Evolutionary conservation across 2,329 filamentous ascomycete genomes (phyloP).

Genomic region (Nannizziopsis barbatae): DNA sequence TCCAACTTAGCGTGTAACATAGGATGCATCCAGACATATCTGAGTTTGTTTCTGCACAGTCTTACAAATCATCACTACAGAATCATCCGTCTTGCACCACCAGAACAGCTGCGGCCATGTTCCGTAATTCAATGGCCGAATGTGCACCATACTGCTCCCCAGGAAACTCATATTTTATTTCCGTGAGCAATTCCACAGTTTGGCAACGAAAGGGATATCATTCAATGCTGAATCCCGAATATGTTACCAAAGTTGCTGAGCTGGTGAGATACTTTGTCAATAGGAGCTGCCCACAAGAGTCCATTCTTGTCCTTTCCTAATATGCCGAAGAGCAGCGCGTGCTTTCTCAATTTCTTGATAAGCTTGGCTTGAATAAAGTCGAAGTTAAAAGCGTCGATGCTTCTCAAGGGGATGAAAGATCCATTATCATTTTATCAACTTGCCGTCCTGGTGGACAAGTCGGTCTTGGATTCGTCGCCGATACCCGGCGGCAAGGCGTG

Average conservation of each 20-base stretch:
- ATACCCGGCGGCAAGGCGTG: background rate
- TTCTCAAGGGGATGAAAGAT: background rate
- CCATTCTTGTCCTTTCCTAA: background rate
- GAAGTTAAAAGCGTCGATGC: background rate
- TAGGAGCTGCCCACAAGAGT: background rate
- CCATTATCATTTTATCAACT: background rate
- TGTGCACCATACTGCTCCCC: background rate
- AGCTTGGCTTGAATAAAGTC: background rate
- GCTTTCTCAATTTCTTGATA: background rate
- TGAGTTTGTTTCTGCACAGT: background rate
- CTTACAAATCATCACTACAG: background rate
- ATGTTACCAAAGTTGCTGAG: background rate
- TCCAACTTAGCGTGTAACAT: background rate
- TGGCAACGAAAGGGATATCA: background rate
- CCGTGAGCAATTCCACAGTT: background rate
- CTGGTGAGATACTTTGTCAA: background rate
- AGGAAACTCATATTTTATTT: conserved; percentile 1
- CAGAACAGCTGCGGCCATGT: background rate
- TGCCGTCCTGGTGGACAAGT: background rate
- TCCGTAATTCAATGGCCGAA: background rate
- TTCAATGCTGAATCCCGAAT: background rate
- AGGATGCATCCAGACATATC: background rate
- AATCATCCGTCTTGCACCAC: background rate
- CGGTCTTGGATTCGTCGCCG: conserved; percentile 1
- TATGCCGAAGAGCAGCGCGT: conserved; percentile 1